Percentiles rank a stretch among this genome's conserved stretches.
These are phyloP conservation scores for Xenosphaeropsis pyriputrescens DNA, from an alignment of 2,329 filamentous ascomycete genomes.

Conservation along the genomic window DNA sequence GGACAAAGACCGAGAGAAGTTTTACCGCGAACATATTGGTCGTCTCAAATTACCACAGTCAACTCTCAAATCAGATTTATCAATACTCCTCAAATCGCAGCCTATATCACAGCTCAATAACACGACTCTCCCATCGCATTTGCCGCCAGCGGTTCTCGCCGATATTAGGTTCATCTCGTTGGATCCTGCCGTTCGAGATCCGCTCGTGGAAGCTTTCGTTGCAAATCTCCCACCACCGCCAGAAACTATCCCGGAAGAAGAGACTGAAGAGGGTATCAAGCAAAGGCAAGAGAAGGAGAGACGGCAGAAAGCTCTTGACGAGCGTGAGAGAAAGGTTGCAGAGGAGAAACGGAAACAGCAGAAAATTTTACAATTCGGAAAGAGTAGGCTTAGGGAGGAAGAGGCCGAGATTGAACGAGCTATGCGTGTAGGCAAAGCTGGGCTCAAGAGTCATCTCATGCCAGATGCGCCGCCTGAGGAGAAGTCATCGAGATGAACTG, in stretches of 20 bases:
- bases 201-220: slow-evolving; percentile 52
- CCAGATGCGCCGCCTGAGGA: slow-evolving; percentile 2
- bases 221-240: slow-evolving; percentile 46
- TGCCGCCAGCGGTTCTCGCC: slow-evolving; percentile 47
- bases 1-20: slow-evolving; percentile 68
- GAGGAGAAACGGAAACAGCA: slow-evolving; percentile 47
- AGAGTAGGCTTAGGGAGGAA: slow-evolving; percentile 46
- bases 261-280: slow-evolving; percentile 34
- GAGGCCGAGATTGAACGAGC: slow-evolving; percentile 54
- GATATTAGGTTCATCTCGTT: slow-evolving; percentile 61
- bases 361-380: slow-evolving; percentile 43
- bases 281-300: slow-evolving; percentile 36
- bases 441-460: slow-evolving; percentile 44
- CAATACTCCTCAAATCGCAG: slow-evolving; percentile 45
- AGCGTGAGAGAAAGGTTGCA: slow-evolving; percentile 45
- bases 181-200: slow-evolving; percentile 42
- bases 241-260: slow-evolving; percentile 25
- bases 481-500: too few relatives aligned
- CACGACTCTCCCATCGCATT: slow-evolving; percentile 34
- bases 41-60: slow-evolving; percentile 51
- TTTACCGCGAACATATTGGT: slow-evolving; percentile 61
- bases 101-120: slow-evolving; percentile 44
- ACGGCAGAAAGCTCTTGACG: slow-evolving; percentile 52
- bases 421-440: slow-evolving; percentile 53
- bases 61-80: slow-evolving; percentile 55